phyloP scores from a whole-genome alignment of 129 eudicot species.

The Saussurea involucrata region DNA sequence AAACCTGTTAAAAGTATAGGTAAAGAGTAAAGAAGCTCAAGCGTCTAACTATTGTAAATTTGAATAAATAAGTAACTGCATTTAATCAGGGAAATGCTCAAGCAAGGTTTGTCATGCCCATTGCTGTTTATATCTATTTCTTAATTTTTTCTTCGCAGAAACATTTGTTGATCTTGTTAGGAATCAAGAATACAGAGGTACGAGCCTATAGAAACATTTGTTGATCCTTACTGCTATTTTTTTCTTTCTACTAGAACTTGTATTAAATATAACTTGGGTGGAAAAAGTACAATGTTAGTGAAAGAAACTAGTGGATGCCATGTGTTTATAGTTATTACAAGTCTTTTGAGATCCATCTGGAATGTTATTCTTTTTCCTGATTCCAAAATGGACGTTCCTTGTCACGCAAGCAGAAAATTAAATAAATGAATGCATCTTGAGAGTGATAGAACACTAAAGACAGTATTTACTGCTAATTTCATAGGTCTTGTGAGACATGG shows the following conservation, averaged over 20 bases:
- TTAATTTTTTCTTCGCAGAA: neutral
- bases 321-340: neutral
- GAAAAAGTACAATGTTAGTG: neutral
- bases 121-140: neutral
- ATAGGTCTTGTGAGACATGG: neutral
- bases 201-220: conserved; percentile 44
- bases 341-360: neutral
- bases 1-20: neutral
- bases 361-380: too few relatives aligned
- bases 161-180: neutral
- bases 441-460: neutral
- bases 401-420: too few relatives aligned
- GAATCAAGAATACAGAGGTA: conserved; percentile 43
- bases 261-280: neutral
- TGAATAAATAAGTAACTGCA: neutral
- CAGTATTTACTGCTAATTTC: neutral
- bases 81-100: too few relatives aligned
- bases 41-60: neutral
- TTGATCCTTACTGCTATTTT: neutral
- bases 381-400: too few relatives aligned
- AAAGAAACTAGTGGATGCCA: neutral
- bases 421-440: neutral
- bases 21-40: neutral
- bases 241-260: neutral
- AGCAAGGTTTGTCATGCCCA: neutral